Evolutionary conservation across 352 stramenopile genomes (phyloP), one percentile per base, ranked within the genome.

Genomic region (Phytophthora pinifolia): DNA sequence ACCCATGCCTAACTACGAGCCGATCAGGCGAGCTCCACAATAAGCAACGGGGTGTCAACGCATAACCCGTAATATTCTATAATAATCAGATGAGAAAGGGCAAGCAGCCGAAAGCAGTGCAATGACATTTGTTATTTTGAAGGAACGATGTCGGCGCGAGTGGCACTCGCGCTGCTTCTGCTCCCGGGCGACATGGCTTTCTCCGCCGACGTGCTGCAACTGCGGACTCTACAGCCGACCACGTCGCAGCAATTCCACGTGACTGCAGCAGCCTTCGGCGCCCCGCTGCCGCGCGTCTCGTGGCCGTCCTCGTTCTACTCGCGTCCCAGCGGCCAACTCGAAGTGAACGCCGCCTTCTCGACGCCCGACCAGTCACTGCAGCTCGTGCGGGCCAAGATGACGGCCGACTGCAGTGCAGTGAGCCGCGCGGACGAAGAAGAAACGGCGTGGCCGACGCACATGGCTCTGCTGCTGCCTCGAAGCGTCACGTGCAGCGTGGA

Each of bases 401-500:
- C 48, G 2, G 20, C 33, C 4, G 55, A 79, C 31, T 79, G 70
- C 32, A 47, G 9, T 13, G 10, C 6, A 31, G 44, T 58, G 13
- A 37, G 20, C 8, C 41, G 38, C 4, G 15, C 46, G 17, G 39
- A 47, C 10, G 32, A 34, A 35, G 27, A 57, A 33, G 32, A 49
- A 49, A 12, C 25, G 8, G 18, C 33, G 14, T 33, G 59, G 6
- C 41, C 50, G 4, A 17, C 17, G 9, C 29, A 46, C 29, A 45
- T 33, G 32, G 74, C 76, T 4, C 60, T 84, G 48, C 55, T 89
- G 27, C 27, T 89, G 17, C 56, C 77, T 20, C 66, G 79, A 18
- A 73, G 70, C 12, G 76, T 65, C 10, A 39, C 33, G 34, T 89
- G 79, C 49, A 73, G 72, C 33, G 80, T 88, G 32, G 66, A 80